These are phyloP conservation scores for Paramarasmius palmivorus DNA, from an alignment of 1,284 basidiomycete species.

Conservation along the genomic window DNA sequence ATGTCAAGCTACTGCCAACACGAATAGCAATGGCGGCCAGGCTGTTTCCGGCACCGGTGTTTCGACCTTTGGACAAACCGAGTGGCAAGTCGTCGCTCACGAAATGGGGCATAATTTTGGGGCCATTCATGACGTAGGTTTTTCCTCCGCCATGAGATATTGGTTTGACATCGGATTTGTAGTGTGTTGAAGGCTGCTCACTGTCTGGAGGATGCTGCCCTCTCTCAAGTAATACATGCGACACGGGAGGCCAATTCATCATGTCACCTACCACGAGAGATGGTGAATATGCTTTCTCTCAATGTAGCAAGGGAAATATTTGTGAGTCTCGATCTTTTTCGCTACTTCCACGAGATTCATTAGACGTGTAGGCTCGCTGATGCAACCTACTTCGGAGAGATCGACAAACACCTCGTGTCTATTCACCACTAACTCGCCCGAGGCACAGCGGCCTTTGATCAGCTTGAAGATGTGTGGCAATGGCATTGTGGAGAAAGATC, in stretches of 20 bases:
- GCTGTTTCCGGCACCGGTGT: constrained; percentile 84
- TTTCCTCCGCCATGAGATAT: constrained; percentile 4
- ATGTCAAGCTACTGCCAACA: constrained; percentile 56
- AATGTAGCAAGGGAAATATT: constrained; percentile 85
- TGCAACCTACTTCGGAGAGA: constrained; percentile 40
- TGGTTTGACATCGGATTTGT: constrained; percentile 35
- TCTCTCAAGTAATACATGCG: constrained; percentile 57
- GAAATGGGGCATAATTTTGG: constrained; percentile 93
- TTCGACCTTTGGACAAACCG: constrained; percentile 72
- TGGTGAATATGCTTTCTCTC: constrained; percentile 72
- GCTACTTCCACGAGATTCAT: neutral
- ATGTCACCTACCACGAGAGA: constrained; percentile 80
- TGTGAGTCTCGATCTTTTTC: constrained; percentile 48
- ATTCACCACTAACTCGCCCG: constrained; percentile 46
- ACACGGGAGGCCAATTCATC: constrained; percentile 69
- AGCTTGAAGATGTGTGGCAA: constrained; percentile 79
- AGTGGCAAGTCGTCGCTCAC: constrained; percentile 85
- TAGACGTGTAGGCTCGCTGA: constrained; percentile 52
- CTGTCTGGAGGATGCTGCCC: constrained; percentile 71
- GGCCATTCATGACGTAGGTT: constrained; percentile 74
- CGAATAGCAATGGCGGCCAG: constrained; percentile 41
- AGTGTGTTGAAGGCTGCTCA: constrained; percentile 55
- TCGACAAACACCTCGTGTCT: constrained; percentile 60
- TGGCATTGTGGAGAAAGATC: constrained; percentile 62
- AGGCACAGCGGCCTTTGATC: constrained; percentile 41